Evolutionary conservation across 345 rosid genomes (phyloP), one percentile per base, ranked within the genome.

Genomic region (Citrus glauca): DNA sequence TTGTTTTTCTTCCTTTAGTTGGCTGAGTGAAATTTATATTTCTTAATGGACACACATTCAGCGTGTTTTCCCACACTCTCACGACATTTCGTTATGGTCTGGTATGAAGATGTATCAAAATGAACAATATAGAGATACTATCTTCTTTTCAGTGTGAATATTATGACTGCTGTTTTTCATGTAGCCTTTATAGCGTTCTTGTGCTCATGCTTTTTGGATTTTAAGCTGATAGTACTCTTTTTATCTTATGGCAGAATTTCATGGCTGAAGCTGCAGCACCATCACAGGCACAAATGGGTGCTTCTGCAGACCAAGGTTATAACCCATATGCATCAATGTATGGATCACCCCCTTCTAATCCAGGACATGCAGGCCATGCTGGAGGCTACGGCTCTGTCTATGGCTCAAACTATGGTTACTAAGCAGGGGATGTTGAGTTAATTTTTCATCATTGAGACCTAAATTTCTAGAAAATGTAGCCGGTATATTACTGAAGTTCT

Each of bases 251-350:
- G 90, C 93, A 97, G 99, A 97, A 94, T 85, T 97, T 91, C 85
- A 93, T 97, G 95, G 94, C 98, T 37, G 99, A 97, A 81, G 97
- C 97, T 33, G 97, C 87, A 63, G 82, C 86, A 30, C 86, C 91
- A 4, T 68, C 89, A 45, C 97, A 89, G 79, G 53, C 86, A 25
- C 97, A 85, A 74, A 50, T 89, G 1, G 87, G 85, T 45, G 92
- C 89, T 7, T 72, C 87, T 17, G 75, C 91, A 38, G 98, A 94
- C 77, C 99, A 92, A 87, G 95, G 91, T 13, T 96, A 94, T 83
- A 92, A 92, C 83, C 92, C 98, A 0, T 96, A 96, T 57, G 93
- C 93, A 35, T 83, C 89, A 38, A 86, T 92, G 35, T 95, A 95
- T 35, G 87, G 97, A 25, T 87, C 97, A 3, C 96, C 98, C 2